Evolutionary conservation across 163 green algal genomes (phyloP), one percentile per base, ranked within the genome.

Genomic region (Trebouxia gelatinosa): DNA sequence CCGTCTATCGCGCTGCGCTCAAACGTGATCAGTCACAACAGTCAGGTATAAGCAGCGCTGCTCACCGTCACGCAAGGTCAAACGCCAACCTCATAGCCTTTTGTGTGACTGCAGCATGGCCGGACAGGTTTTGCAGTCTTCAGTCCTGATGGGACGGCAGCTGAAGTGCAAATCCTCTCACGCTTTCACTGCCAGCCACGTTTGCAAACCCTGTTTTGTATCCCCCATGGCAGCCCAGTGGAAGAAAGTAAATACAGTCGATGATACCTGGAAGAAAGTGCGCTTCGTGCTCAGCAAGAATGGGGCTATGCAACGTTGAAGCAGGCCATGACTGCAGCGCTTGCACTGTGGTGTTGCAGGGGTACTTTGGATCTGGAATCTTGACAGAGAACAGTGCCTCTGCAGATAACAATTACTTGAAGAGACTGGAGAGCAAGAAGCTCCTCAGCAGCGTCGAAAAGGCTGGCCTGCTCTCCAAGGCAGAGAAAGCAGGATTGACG

Each of bases 361-460:
- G 84, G 58, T 86, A 83, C 38, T 87, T 81, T 43, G 74, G 65
- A 21, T 80, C 70, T 19, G 85, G 85, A n/a, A 77, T 83, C 31
- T 89, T 90, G 26, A 23, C 80, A 32, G 85, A 90, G 67, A 81
- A 83, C 67, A 78, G 58, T 0, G 81, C 87, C 38, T 68, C 66
- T 61, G 37, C 43, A n/a, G 72, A 57, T 4, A 70, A 71, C 66
- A 89, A 82, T 67, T 83, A 82, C 48, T 80, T 89, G 17, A 84
- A 84, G 64, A 54, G 74, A 35, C 70, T 86, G 7, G 82, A 90
- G 76, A 72, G 83, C 39, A 90, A 89, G 72, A 85, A 85, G 66
- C 39, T 90, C 35, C 68, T 90, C 37, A 83, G 74, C 38, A 71
- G 21, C 0, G 80, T 90, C 57, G 85, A 90, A 78, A 81, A 84